These are phyloP conservation scores for Lepidium campestre DNA, from an alignment of 441 rosid genomes.

Conservation along the genomic window DNA sequence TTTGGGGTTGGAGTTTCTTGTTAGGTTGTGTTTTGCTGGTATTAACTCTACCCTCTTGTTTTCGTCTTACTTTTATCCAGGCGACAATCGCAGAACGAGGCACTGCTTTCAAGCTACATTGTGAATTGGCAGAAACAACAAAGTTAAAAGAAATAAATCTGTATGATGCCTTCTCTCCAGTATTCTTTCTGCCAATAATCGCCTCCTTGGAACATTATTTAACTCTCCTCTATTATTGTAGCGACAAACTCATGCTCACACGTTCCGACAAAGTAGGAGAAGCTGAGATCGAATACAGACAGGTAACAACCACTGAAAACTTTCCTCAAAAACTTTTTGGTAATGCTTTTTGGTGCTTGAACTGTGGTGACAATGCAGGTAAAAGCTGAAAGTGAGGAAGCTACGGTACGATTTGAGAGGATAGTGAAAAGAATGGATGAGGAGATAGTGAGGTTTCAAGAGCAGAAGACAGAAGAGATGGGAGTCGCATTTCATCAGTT, in stretches of 20 bases:
- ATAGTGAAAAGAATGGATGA: conserved; percentile 78
- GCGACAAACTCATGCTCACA: conserved; percentile 87
- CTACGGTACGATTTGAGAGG: conserved; percentile 61
- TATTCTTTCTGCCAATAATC: background rate
- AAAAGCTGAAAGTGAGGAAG: conserved; percentile 80
- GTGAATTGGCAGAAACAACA: conserved; percentile 90
- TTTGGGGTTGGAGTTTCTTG: background rate
- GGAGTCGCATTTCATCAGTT: conserved; percentile 90
- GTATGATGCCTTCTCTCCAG: conserved; percentile 37
- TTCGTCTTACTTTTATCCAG: conserved; percentile 33
- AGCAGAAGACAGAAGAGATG: conserved; percentile 82
- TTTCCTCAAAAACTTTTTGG: background rate
- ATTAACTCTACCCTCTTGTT: background rate
- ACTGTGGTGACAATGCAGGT: conserved; percentile 43
- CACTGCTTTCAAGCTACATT: conserved; percentile 87
- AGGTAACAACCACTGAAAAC: conserved; percentile 41
- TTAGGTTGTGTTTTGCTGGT: background rate
- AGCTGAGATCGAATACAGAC: conserved; percentile 80
- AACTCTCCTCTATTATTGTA: conserved; percentile 23
- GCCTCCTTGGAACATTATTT: background rate
- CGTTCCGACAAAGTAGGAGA: conserved; percentile 89
- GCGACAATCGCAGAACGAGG: conserved; percentile 93
- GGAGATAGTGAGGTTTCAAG: conserved; percentile 90
- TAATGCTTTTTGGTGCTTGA: background rate
- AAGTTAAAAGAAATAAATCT: conserved; percentile 98